phyloP scores from a whole-genome alignment of 768 basidiomycete species.

The Phaeotremella fagi region DNA sequence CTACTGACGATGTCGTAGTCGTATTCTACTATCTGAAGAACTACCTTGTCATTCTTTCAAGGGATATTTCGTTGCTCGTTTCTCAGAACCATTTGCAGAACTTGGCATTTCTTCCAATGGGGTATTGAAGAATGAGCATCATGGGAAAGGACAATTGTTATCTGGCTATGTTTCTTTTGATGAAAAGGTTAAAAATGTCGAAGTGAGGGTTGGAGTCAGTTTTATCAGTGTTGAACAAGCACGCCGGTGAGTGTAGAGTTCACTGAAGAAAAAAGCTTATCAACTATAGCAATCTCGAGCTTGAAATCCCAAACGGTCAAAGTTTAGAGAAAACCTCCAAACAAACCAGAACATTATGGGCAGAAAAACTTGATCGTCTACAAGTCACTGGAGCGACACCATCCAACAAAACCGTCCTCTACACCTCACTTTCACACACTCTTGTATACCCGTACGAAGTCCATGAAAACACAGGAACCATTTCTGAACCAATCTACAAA shows the following conservation, averaged over 20 bases:
- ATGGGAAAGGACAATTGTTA: slow-evolving; percentile 54
- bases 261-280: neutral
- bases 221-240: slow-evolving; percentile 71
- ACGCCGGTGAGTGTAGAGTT: slow-evolving; percentile 32
- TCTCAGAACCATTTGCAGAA: slow-evolving; percentile 49
- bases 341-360: slow-evolving; percentile 56
- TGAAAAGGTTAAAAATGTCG: slow-evolving; percentile 48
- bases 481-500: neutral
- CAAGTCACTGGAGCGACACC: slow-evolving; percentile 54
- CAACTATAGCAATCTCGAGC: slow-evolving; percentile 51
- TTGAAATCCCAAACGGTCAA: slow-evolving; percentile 53
- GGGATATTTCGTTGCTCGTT: slow-evolving; percentile 53
- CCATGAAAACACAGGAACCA: slow-evolving; percentile 55
- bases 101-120: slow-evolving; percentile 57
- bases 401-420: slow-evolving; percentile 54
- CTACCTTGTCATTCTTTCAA: slow-evolving; percentile 47
- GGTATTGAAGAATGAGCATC: slow-evolving; percentile 42
- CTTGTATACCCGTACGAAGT: slow-evolving; percentile 71
- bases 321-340: slow-evolving; percentile 57
- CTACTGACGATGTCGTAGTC: slow-evolving; percentile 9
- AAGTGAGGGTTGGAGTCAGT: slow-evolving; percentile 64
- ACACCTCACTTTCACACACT: slow-evolving; percentile 54
- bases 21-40: slow-evolving; percentile 28
- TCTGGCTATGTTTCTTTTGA: slow-evolving; percentile 49
- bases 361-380: slow-evolving; percentile 57